Conservation (phyloP, 2,329 filamentous ascomycete genomes). For the Scedosporium minutisporum region DNA sequence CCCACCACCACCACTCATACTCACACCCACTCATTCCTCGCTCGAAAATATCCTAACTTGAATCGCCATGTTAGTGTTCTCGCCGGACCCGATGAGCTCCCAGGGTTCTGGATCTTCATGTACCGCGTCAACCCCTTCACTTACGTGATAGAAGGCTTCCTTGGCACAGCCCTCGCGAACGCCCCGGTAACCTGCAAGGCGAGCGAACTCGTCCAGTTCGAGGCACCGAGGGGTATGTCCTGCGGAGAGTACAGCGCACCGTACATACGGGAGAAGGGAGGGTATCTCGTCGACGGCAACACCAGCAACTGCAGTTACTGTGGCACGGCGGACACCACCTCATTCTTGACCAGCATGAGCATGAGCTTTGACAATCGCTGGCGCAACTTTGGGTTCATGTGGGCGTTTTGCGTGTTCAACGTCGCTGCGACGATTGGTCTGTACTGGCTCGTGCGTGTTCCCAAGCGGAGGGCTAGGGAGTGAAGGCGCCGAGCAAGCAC, state of each 20-base stretch:
- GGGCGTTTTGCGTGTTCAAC: constrained; percentile 45
- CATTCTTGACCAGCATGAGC: constrained; percentile 27
- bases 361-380: constrained; percentile 41
- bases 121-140: constrained; percentile 66
- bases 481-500: not conserved
- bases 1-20: not conserved
- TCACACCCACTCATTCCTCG: not conserved
- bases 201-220: constrained; percentile 56
- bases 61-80: constrained; percentile 38
- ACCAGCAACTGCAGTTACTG: constrained; percentile 35
- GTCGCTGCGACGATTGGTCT: constrained; percentile 36
- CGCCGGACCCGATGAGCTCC: constrained; percentile 49
- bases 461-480: constrained; percentile 16
- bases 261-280: constrained; percentile 36
- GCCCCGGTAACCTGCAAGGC: constrained; percentile 47
- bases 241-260: constrained; percentile 45
- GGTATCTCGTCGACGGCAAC: constrained; percentile 33
- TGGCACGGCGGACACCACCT: constrained; percentile 27
- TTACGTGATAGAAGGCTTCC: constrained; percentile 59
- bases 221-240: constrained; percentile 40
- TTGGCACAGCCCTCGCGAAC: constrained; percentile 54
- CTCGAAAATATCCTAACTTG: not conserved
- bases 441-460: constrained; percentile 38
- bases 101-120: constrained; percentile 69
- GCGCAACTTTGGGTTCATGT: constrained; percentile 48